These are phyloP conservation scores for Emmonsiellopsis sp. DNA, from an alignment of 2,329 filamentous ascomycete genomes.

Conservation along the genomic window DNA sequence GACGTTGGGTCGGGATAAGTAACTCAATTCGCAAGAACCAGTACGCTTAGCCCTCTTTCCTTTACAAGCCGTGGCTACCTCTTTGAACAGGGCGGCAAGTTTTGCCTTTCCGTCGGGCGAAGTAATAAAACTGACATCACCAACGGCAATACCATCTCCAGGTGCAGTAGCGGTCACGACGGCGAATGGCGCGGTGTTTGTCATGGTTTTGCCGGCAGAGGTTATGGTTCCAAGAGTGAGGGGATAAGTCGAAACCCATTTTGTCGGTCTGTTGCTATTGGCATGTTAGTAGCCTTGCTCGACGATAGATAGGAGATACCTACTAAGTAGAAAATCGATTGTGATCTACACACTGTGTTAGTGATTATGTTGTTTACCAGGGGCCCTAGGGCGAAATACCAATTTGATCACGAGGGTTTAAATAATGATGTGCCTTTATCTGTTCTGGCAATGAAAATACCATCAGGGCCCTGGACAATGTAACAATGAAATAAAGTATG, in stretches of 20 bases:
- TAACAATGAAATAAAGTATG: too few species aligned
- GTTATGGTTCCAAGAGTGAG: not conserved
- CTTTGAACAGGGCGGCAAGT: not conserved
- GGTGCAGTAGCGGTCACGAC: not conserved
- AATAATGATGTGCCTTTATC: too few species aligned
- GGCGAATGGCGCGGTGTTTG: not conserved
- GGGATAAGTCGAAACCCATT: not conserved
- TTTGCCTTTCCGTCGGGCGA: not conserved
- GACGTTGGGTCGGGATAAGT: not conserved
- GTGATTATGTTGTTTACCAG: too few species aligned
- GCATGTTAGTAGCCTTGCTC: too few species aligned
- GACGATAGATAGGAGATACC: too few species aligned
- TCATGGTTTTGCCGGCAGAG: not conserved
- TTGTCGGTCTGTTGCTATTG: not conserved
- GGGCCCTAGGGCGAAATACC: too few species aligned
- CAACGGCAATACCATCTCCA: not conserved
- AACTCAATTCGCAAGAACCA: not conserved
- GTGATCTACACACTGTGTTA: too few species aligned
- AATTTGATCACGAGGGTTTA: too few species aligned
- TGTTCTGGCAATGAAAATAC: too few species aligned
- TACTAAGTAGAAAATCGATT: too few species aligned
- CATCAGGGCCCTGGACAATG: too few species aligned
- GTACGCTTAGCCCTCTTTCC: not conserved
- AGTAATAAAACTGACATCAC: not conserved
- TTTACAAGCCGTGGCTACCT: not conserved